phyloP scores from a whole-genome alignment of 2,329 filamentous ascomycete genomes.

The Sclerotinia borealis region DNA sequence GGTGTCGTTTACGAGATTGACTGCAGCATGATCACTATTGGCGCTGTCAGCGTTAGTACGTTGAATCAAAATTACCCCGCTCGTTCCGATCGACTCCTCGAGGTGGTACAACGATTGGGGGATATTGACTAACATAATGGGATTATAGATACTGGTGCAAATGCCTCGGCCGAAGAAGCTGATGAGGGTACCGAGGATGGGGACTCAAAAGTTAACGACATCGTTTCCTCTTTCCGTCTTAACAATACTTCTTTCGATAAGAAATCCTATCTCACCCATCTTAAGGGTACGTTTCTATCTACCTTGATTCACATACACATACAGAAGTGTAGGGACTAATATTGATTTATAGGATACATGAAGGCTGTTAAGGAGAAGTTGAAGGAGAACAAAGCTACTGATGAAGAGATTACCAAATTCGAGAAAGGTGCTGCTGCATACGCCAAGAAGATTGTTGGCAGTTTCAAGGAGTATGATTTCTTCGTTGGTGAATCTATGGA shows the following conservation, averaged over 20 bases:
- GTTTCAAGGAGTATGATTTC: slow-evolving; percentile 97
- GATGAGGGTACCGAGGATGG: slow-evolving; percentile 64
- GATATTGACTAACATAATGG: background rate
- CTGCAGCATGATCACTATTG: slow-evolving; percentile 83
- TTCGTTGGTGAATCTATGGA: slow-evolving; percentile 89
- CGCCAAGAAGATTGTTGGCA: slow-evolving; percentile 72
- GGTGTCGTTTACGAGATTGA: slow-evolving; percentile 83
- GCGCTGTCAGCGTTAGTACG: slow-evolving; percentile 63
- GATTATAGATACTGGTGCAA: slow-evolving; percentile 75
- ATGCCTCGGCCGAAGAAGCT: slow-evolving; percentile 88
- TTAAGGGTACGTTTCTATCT: slow-evolving; percentile 72
- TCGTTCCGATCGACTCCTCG: background rate
- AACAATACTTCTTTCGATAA: slow-evolving; percentile 76
- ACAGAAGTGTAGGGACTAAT: background rate
- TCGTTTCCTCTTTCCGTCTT: slow-evolving; percentile 88
- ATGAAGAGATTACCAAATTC: slow-evolving; percentile 68
- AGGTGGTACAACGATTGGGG: background rate
- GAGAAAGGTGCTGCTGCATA: slow-evolving; percentile 67
- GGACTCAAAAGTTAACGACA: slow-evolving; percentile 77
- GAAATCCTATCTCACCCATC: slow-evolving; percentile 74
- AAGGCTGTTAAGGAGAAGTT: slow-evolving; percentile 75
- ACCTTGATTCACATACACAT: background rate
- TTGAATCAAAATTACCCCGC: slow-evolving; percentile 13
- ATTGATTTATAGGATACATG: slow-evolving; percentile 65
- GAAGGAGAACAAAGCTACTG: slow-evolving; percentile 53